A percentile compares a stretch with the other conserved stretches of the same genome.
Conservation (phyloP, 1,284 basidiomycete genomes). For the Sutorius eximius region DNA sequence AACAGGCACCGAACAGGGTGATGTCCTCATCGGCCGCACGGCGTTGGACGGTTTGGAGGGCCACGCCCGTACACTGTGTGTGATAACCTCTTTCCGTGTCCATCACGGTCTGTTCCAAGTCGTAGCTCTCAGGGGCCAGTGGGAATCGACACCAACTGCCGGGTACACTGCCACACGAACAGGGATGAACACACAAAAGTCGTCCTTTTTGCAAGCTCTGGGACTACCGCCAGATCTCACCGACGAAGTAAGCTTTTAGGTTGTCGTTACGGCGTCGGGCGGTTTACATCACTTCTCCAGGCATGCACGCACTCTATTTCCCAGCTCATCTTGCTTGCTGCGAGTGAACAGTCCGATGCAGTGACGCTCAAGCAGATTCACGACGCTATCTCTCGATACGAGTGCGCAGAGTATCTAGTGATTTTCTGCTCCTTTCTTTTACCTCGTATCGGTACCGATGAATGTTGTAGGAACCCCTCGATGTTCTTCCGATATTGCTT, state of each 20-base stretch:
- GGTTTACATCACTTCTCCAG: conserved; percentile 12
- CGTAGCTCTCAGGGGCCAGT: not conserved
- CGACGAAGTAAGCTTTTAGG: conserved; percentile 20
- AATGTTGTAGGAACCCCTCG: conserved; percentile 28
- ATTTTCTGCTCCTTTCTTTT: not conserved
- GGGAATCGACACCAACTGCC: no score
- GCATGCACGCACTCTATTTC: conserved; percentile 19
- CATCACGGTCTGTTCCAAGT: conserved; percentile 6
- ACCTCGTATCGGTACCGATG: not conserved
- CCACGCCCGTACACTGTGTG: conserved; percentile 40
- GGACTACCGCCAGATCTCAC: conserved; percentile 21
- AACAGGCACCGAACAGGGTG: conserved; percentile 42
- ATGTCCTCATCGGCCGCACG: conserved; percentile 30
- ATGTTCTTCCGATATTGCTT: conserved; percentile 27
- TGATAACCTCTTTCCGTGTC: conserved; percentile 34
- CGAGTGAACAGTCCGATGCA: not conserved
- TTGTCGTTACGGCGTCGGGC: not conserved
- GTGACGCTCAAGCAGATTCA: conserved; percentile 21
- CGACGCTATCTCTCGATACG: conserved; percentile 14
- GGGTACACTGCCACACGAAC: not conserved
- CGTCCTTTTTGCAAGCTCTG: conserved; percentile 18
- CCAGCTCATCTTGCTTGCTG: conserved; percentile 21
- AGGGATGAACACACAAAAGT: conserved; percentile 16
- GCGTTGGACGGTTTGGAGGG: conserved; percentile 37
- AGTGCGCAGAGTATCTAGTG: conserved; percentile 21